A percentile compares a stretch with the other conserved stretches of the same genome.
These are phyloP conservation scores for Passiflora organensis DNA, from an alignment of 345 rosid species.

Conservation along the genomic window DNA sequence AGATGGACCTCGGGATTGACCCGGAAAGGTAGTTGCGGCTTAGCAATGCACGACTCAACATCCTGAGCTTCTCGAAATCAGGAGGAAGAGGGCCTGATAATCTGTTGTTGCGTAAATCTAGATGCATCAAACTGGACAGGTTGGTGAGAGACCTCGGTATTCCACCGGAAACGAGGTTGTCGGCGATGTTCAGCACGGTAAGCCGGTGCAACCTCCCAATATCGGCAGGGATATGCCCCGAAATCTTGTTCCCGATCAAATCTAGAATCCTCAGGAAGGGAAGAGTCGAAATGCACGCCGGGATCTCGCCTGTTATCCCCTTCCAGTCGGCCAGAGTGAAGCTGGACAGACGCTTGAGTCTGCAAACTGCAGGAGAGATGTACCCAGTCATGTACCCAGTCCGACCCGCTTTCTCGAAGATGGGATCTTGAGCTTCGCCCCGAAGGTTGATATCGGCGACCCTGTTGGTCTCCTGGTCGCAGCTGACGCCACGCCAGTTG, in stretches of 20 bases:
- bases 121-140: constrained; percentile 70
- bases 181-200: constrained; percentile 72
- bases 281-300: constrained; percentile 50
- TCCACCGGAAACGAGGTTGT: constrained; percentile 60
- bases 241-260: constrained; percentile 60
- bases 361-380: constrained; percentile 60
- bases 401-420: constrained; percentile 51
- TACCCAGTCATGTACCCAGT: constrained; percentile 77
- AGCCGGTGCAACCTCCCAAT: constrained; percentile 58
- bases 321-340: constrained; percentile 84
- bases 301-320: constrained; percentile 78
- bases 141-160: constrained; percentile 58
- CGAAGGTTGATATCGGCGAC: constrained; percentile 91
- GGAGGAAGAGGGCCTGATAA: constrained; percentile 55
- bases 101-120: constrained; percentile 65
- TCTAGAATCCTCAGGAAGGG: constrained; percentile 72
- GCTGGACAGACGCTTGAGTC: constrained; percentile 55
- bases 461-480: constrained; percentile 49
- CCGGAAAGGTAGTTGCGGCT: constrained; percentile 61
- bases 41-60: constrained; percentile 72
- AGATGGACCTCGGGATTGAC: constrained; percentile 49
- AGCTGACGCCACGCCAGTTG: constrained; percentile 87
- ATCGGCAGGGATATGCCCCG: constrained; percentile 54
- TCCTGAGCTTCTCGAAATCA: constrained; percentile 48
- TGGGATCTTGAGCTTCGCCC: constrained; percentile 86